A percentile compares a stretch with the other conserved stretches of the same genome.
Conservation (phyloP, 2,329 filamentous ascomycete species). For the Diaporthe australafricana region DNA sequence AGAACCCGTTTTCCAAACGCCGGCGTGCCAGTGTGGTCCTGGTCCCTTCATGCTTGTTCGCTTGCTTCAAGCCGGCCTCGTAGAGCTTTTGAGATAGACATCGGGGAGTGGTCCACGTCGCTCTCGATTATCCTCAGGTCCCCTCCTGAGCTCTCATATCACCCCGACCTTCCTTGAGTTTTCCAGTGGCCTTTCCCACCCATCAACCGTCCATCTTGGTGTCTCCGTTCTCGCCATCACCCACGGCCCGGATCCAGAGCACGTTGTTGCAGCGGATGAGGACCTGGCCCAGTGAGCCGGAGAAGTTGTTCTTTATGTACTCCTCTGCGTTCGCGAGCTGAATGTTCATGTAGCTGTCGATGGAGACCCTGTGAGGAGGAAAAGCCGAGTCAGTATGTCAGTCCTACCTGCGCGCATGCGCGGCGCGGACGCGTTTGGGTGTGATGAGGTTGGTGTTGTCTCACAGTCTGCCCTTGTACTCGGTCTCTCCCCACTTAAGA, state of each 20-base stretch:
- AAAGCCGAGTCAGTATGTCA: neutral
- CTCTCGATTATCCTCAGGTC: neutral
- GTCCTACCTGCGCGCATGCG: neutral
- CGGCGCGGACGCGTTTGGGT: neutral
- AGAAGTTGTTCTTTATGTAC: slow-evolving; percentile 88
- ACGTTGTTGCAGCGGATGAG: slow-evolving; percentile 95
- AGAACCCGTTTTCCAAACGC: neutral
- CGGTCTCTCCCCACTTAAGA: slow-evolving; percentile 97
- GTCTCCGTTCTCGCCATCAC: slow-evolving; percentile 62
- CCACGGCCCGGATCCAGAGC: slow-evolving; percentile 82
- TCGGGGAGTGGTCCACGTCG: neutral
- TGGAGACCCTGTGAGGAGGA: slow-evolving; percentile 66
- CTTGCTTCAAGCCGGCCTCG: neutral
- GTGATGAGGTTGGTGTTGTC: neutral
- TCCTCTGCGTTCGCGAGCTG: slow-evolving; percentile 92
- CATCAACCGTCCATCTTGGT: slow-evolving; percentile 68
- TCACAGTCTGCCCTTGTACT: slow-evolving; percentile 89
- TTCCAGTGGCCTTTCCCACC: neutral
- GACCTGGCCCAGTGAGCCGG: slow-evolving; percentile 88
- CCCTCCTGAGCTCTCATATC: neutral
- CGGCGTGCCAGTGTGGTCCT: neutral
- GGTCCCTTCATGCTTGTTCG: neutral
- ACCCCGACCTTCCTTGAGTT: neutral
- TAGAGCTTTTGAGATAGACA: neutral
- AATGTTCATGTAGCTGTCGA: slow-evolving; percentile 99